Percentiles rank a stretch among this genome's conserved stretches.
Evolutionary conservation across 2,329 filamentous ascomycete genomes (phyloP).

Genomic region (Nannizzia gypsea): DNA sequence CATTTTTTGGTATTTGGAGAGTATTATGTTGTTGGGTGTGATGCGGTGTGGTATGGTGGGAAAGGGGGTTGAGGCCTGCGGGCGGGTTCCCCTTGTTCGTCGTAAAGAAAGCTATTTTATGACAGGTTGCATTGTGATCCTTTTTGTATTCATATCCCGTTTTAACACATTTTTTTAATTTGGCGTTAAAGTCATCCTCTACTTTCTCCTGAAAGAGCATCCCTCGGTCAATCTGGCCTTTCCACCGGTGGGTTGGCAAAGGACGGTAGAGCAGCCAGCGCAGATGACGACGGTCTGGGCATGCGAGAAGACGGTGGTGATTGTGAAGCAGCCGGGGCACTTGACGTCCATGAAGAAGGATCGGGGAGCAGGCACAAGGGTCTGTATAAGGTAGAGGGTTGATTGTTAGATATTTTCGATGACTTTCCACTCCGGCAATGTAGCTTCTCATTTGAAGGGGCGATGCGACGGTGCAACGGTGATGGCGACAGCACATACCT

Average conservation of each 20-base stretch:
- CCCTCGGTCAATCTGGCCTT: conserved; percentile 98
- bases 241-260: conserved; percentile 98
- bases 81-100: background rate
- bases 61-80: background rate
- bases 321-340: conserved; percentile 99
- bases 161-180: conserved; percentile 6
- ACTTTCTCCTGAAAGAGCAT: conserved; percentile 99
- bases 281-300: conserved; percentile 99
- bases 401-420: conserved; percentile 4
- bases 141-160: conserved; percentile 5
- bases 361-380: conserved; percentile 86
- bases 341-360: conserved; percentile 99
- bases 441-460: background rate
- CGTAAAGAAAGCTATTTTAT: conserved; percentile 6
- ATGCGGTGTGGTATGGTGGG: background rate
- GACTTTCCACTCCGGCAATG: background rate
- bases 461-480: background rate
- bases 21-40: conserved; percentile 2
- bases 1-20: conserved; percentile 6
- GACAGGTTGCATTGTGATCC: conserved; percentile 5
- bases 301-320: conserved; percentile 99
- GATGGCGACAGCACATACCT: conserved; percentile 51
- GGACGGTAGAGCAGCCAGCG: conserved; percentile 97
- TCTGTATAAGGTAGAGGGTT: conserved; percentile 40
- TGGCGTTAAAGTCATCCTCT: conserved; percentile 30